phyloP scores from a whole-genome alignment of 164 flowering plant species.

The Stephania cephalantha region DNA sequence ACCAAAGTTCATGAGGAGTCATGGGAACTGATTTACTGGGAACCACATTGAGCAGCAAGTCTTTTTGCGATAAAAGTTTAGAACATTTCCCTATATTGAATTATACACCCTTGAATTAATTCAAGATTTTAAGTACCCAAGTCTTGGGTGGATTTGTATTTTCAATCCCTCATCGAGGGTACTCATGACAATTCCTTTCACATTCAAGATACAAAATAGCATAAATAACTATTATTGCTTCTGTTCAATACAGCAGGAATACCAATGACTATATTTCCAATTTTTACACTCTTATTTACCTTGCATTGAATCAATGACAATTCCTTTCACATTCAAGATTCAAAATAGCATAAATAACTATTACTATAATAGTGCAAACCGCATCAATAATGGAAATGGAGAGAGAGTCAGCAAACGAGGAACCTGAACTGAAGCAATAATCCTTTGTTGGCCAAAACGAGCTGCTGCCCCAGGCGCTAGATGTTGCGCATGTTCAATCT shows the following conservation, averaged over 20 bases:
- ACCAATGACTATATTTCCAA: background rate
- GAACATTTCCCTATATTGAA: too few relatives aligned
- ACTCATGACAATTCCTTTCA: background rate
- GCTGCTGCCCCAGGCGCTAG: constrained; percentile 55
- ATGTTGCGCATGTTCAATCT: constrained; percentile 99
- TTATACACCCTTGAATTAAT: too few relatives aligned
- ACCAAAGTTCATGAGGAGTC: too few relatives aligned
- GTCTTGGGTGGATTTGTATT: too few relatives aligned
- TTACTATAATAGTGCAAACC: background rate
- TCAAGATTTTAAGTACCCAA: too few relatives aligned
- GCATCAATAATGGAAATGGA: background rate
- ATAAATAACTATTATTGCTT: too few relatives aligned
- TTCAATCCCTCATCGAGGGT: background rate
- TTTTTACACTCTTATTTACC: background rate
- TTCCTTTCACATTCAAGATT: background rate
- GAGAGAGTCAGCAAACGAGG: background rate
- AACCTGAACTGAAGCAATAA: constrained; percentile 95
- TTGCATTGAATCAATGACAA: background rate
- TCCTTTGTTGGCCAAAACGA: constrained; percentile 62
- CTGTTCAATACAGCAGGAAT: too few relatives aligned
- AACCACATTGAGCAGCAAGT: too few relatives aligned
- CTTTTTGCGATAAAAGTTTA: too few relatives aligned
- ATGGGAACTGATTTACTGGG: too few relatives aligned
- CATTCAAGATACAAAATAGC: too few relatives aligned
- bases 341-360: background rate